Base-by-base conservation (phyloP, 805 yeast genomes). In the Barnettozyma pratensis region DNA sequence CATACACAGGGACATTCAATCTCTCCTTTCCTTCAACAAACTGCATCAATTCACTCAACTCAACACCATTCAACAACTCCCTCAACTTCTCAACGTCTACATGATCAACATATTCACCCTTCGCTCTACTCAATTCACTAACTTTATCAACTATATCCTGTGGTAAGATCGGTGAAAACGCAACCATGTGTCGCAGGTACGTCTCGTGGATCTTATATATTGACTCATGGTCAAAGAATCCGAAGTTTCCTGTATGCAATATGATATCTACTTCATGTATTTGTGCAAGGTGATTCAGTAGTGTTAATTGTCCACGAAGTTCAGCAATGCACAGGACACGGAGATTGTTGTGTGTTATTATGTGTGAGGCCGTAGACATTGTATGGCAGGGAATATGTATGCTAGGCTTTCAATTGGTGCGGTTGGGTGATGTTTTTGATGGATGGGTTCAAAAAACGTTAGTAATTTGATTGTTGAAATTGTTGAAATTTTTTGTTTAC, bases 191-290 rank as follows among this genome's bases (percentile, higher is more conserved):
- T 53, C 86, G 75, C 41, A 79, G 65, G 57, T 78, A 82, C 44
- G 74, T 79, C 58, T 75, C 83, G 61, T 76, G 76, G 48, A 79
- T 81, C 57, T 70, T 67, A 26, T 64, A 68, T 6, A 84, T 72
- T 39, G 85, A 77, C 14, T 74, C 76, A 35, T 66, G 66, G 57
- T 85, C 86, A 66, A 85, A 79, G 61, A 86, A 84, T 10, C 95
- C 95, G 68, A 85, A 85, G 51, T 81, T 83, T n/a, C 92, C 91
- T 4, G 88, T 81, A 59, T 85, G 90, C 11, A 85, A 70, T 29
- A 85, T 74, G 26, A 76, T 56, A 38, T 74, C 73, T 4, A 85
- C 86, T 1, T 64, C 50, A 52, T 75, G 70, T 42, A 65, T 59
- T 6, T 49, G 52, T 0, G 83, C 85, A 32, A 82, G 69, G 31